Evolutionary conservation across 805 yeast species (phyloP).

Genomic region (Diddensiella transvaalensis): DNA sequence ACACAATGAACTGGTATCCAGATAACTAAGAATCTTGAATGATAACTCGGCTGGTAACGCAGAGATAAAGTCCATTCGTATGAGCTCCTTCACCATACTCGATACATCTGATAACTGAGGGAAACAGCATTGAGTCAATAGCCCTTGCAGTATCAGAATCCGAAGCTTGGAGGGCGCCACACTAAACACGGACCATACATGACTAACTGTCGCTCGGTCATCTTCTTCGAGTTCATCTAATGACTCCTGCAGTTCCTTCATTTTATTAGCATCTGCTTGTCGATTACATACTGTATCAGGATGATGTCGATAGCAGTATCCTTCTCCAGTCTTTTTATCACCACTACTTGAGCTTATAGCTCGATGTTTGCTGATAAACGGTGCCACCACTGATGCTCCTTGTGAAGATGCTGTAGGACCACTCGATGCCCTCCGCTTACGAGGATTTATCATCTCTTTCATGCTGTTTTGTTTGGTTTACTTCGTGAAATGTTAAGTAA

Average conservation of each 20-base stretch:
- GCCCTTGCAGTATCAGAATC: conserved; percentile 73
- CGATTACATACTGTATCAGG: conserved; percentile 79
- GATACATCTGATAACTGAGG: conserved; percentile 88
- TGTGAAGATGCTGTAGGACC: neutral
- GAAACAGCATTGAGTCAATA: conserved; percentile 86
- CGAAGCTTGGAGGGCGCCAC: conserved; percentile 71
- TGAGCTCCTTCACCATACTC: conserved; percentile 70
- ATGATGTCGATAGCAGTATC: conserved; percentile 86
- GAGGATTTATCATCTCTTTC: too few relatives aligned
- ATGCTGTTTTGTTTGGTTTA: too few relatives aligned
- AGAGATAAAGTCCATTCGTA: conserved; percentile 83
- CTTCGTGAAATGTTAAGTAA: too few relatives aligned
- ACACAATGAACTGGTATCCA: conserved; percentile 92
- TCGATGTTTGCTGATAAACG: conserved; percentile 9
- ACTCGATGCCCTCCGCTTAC: neutral
- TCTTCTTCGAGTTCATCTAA: conserved; percentile 48
- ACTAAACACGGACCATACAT: conserved; percentile 79
- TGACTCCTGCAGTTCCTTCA: conserved; percentile 57
- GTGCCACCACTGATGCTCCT: conserved; percentile 9
- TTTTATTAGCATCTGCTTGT: conserved; percentile 57
- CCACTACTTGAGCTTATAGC: neutral
- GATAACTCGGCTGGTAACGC: conserved; percentile 84
- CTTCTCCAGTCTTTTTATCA: too few relatives aligned
- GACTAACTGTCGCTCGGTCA: conserved; percentile 74
- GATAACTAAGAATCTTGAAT: conserved; percentile 76